A percentile compares a stretch with the other conserved stretches of the same genome.
Conservation (phyloP, 345 rosid species). For the Heritiera fomes region DNA sequence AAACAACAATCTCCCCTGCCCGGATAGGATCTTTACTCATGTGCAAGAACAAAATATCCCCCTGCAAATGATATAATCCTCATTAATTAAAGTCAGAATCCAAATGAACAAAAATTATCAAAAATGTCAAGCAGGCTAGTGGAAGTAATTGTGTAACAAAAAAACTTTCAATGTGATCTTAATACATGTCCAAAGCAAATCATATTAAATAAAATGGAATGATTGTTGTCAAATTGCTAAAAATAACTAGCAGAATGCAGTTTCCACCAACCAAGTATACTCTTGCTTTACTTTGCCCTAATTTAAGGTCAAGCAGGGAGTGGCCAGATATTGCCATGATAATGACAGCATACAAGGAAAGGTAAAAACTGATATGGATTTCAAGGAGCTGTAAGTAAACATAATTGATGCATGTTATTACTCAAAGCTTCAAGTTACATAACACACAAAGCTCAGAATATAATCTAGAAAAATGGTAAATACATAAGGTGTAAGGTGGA, state of each 20-base stretch:
- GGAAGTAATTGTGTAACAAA: background rate
- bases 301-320: background rate
- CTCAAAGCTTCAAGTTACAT: background rate
- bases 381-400: background rate
- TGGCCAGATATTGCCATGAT: background rate
- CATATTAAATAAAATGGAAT: background rate
- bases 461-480: background rate
- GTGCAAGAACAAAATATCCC: conserved; percentile 87
- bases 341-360: background rate
- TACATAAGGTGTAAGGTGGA: background rate
- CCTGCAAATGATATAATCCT: conserved; percentile 44
- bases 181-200: background rate
- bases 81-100: conserved; percentile 17
- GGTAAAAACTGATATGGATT: background rate
- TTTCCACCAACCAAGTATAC: background rate
- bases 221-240: background rate
- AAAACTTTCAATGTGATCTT: background rate
- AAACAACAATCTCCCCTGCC: conserved; percentile 94
- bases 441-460: background rate
- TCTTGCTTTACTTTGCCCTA: background rate
- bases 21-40: conserved; percentile 94
- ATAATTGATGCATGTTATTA: background rate
- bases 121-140: conserved; percentile 12
- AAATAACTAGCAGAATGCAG: background rate
- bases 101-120: conserved; percentile 8